Evolutionary conservation across 768 basidiomycete species (phyloP), one percentile per base, ranked within the genome.

Genomic region (Erythrobasidium yunnanense): DNA sequence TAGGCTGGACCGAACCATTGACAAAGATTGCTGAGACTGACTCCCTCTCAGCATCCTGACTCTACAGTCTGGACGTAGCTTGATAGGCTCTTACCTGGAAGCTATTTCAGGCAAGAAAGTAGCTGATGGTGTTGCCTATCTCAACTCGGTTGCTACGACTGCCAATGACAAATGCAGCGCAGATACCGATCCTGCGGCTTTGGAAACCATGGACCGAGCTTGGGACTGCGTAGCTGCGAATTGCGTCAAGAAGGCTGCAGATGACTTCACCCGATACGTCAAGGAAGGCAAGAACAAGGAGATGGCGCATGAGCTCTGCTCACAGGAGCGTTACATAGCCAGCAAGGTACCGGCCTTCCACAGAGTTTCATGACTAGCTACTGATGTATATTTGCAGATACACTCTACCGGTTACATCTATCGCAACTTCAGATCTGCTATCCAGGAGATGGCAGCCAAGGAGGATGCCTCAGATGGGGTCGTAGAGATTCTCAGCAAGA

Each of bases 151-250:
- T 8, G 66, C 71, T 2, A n/a, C 8, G 7, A 72, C 74, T 15
- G 68, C 76, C 18, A 71, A 73, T 15, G 68, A 73, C 20, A 75
- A 74, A 63, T 75, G 74, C 46, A 67, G 74, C 18, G 34, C 51
- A 55, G 42, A 45, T 22, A 29, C 53, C 17, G 67, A 69, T 27
- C 60, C 66, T 7, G 8, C 66, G 0, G 71, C 69, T 11, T 73
- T 78, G 46, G 60, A 65, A 20, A 76, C 77, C 56, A 76, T 79
- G 54, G 75, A 78, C 51, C 35, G 66, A 4, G 78, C 73, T 13
- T 78, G 77, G 77, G 73, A 72, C 4, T 77, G 74, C 65, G 77
- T 78, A 27, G 76, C 77, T 8, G 77, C 76, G 25, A 77, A 78
- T 58, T 74, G 75, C 0, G 74, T 78, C 71, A 75, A 76, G 69